Conservation (phyloP, 2,329 filamentous ascomycete genomes). For the Botryotinia convoluta region DNA sequence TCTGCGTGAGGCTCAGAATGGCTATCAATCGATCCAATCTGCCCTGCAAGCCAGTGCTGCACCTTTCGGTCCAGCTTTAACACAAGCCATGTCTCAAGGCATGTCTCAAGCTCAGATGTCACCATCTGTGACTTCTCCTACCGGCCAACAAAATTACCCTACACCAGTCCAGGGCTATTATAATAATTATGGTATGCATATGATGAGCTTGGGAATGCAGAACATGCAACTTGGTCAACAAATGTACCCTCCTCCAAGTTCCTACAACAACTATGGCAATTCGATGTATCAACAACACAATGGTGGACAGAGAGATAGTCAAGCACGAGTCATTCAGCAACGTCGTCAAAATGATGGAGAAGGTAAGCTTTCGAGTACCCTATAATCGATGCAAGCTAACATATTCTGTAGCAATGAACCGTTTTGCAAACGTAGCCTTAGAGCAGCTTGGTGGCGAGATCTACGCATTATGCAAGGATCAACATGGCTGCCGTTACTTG, state of each 20-base stretch:
- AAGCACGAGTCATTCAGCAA: slow-evolving; percentile 71
- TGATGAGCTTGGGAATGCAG: slow-evolving; percentile 67
- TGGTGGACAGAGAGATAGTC: slow-evolving; percentile 65
- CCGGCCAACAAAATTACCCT: slow-evolving; percentile 33
- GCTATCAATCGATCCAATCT: slow-evolving; percentile 63
- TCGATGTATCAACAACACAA: slow-evolving; percentile 34
- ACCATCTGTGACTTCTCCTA: slow-evolving; percentile 33
- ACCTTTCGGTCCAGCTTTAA: slow-evolving; percentile 68
- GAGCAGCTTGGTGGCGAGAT: slow-evolving; percentile 81
- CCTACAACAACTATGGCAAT: slow-evolving; percentile 44
- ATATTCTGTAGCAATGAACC: slow-evolving; percentile 58
- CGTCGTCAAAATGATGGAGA: slow-evolving; percentile 73
- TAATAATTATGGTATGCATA: slow-evolving; percentile 49
- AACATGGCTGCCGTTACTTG: slow-evolving; percentile 93
- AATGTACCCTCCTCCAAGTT: slow-evolving; percentile 55
- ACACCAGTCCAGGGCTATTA: slow-evolving; percentile 38
- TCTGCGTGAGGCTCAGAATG: slow-evolving; percentile 45
- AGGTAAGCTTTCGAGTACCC: slow-evolving; percentile 46
- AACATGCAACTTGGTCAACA: slow-evolving; percentile 56
- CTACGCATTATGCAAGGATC: slow-evolving; percentile 91
- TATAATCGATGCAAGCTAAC: slow-evolving; percentile 24
- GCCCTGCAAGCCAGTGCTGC: slow-evolving; percentile 76
- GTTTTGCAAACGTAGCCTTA: slow-evolving; percentile 79
- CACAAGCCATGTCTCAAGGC: slow-evolving; percentile 43
- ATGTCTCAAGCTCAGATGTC: slow-evolving; percentile 34